These are phyloP conservation scores for Mucor mucedo DNA, from an alignment of 371 early-diverging fungal genomes.

Conservation along the genomic window DNA sequence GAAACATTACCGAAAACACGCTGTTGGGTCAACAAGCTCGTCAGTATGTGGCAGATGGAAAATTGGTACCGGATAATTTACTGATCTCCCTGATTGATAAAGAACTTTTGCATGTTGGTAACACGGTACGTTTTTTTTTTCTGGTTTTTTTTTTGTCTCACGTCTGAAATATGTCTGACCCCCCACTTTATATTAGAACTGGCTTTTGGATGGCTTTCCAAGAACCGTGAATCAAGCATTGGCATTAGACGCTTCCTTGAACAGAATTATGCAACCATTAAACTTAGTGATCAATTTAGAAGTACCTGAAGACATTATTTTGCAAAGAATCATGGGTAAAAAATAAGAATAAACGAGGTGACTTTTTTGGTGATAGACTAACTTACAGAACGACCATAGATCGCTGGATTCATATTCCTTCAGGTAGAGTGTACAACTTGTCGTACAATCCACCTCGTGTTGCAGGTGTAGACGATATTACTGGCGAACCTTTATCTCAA, in stretches of 20 bases:
- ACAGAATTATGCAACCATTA: slow-evolving; percentile 61
- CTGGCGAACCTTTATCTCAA: slow-evolving; percentile 88
- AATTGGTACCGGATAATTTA: slow-evolving; percentile 79
- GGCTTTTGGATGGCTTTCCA: slow-evolving; percentile 98
- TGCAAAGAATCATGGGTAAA: slow-evolving; percentile 85
- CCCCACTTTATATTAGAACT: slow-evolving; percentile 49
- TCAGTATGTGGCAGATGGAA: slow-evolving; percentile 57
- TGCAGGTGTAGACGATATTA: slow-evolving; percentile 89
- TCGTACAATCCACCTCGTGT: slow-evolving; percentile 92
- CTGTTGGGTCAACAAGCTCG: slow-evolving; percentile 70
- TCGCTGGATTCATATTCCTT: slow-evolving; percentile 93
- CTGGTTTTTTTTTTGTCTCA: background rate
- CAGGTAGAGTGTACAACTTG: slow-evolving; percentile 92
- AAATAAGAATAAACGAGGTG: background rate
- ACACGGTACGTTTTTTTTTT: slow-evolving; percentile 37
- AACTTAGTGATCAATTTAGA: slow-evolving; percentile 89
- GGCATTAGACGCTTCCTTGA: slow-evolving; percentile 72
- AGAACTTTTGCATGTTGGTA: slow-evolving; percentile 63
- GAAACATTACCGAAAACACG: slow-evolving; percentile 75
- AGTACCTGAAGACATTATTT: slow-evolving; percentile 91
- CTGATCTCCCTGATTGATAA: slow-evolving; percentile 76
- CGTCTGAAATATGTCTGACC: background rate
- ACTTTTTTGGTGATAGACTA: background rate
- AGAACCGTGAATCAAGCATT: slow-evolving; percentile 89
- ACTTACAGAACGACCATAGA: slow-evolving; percentile 47